phyloP scores from a whole-genome alignment of 1,139 yeast genomes.

The Kodamaea fungicola region DNA sequence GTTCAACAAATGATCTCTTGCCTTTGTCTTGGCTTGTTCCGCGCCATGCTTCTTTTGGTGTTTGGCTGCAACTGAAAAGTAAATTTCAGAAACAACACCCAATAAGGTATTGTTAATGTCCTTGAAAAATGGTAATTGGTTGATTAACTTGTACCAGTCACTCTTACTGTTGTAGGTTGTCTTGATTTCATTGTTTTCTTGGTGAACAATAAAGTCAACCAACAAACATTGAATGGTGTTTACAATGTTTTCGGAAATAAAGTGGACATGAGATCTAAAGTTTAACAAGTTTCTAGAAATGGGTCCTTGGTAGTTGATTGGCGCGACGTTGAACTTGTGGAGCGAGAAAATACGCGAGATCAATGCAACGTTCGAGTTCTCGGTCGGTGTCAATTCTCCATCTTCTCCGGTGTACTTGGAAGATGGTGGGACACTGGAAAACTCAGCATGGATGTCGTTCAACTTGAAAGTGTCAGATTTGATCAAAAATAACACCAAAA shows the following conservation, averaged over 20 bases:
- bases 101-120: slow-evolving; percentile 43
- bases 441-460: slow-evolving; percentile 29
- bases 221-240: slow-evolving; percentile 53
- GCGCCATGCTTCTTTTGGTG: slow-evolving; percentile 22
- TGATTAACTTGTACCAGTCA: slow-evolving; percentile 58
- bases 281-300: slow-evolving; percentile 59
- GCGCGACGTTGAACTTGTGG: slow-evolving; percentile 49
- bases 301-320: slow-evolving; percentile 67
- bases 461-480: slow-evolving; percentile 28
- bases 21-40: slow-evolving; percentile 25
- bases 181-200: slow-evolving; percentile 47
- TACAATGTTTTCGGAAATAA: slow-evolving; percentile 48
- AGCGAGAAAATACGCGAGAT: slow-evolving; percentile 59
- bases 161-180: slow-evolving; percentile 33
- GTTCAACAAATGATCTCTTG: slow-evolving; percentile 36
- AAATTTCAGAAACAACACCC: slow-evolving; percentile 44
- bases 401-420: slow-evolving; percentile 23
- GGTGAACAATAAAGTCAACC: slow-evolving; percentile 51
- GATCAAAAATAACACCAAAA: slow-evolving; percentile 46
- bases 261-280: slow-evolving; percentile 65
- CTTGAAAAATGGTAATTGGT: slow-evolving; percentile 58
- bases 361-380: slow-evolving; percentile 40
- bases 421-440: slow-evolving; percentile 31
- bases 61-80: slow-evolving; percentile 36
- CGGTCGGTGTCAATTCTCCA: slow-evolving; percentile 27